Conservation (phyloP, 805 yeast genomes). For the Ogataea polymorpha region DNA sequence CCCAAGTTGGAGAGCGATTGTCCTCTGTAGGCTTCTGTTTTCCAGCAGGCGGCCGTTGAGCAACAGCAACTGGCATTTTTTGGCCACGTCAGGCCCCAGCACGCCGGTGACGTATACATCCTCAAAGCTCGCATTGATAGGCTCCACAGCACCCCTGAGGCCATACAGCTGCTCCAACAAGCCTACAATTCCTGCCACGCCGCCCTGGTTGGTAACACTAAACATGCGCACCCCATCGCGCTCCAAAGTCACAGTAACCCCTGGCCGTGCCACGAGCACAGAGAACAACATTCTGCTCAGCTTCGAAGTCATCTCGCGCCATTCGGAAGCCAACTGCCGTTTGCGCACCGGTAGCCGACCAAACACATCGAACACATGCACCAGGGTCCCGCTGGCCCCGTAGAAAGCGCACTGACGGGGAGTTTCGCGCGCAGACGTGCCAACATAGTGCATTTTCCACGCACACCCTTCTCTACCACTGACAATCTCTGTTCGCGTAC, state of each 20-base stretch:
- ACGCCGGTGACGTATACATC: conserved; percentile 35
- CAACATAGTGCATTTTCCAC: conserved; percentile 25
- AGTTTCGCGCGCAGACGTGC: conserved; percentile 8
- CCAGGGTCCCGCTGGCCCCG: conserved; percentile 36
- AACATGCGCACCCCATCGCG: conserved; percentile 5
- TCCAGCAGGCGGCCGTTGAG: conserved; percentile 39
- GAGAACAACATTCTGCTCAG: conserved; percentile 33
- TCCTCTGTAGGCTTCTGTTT: conserved; percentile 19
- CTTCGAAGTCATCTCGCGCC: conserved; percentile 25
- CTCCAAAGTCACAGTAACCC: conserved; percentile 18
- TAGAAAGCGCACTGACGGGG: background rate
- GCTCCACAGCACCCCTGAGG: conserved; percentile 24
- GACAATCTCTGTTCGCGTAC: conserved; percentile 42
- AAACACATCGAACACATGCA: conserved; percentile 40
- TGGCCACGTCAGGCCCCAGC: conserved; percentile 38
- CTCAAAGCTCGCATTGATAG: conserved; percentile 27
- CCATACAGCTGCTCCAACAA: conserved; percentile 29
- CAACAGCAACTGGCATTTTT: conserved; percentile 42
- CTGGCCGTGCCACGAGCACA: conserved; percentile 28
- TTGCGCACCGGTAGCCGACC: conserved; percentile 43
- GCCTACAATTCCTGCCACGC: background rate
- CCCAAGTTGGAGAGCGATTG: conserved; percentile 18
- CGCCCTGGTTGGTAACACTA: conserved; percentile 3
- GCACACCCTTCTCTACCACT: conserved; percentile 39
- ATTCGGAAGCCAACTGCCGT: conserved; percentile 23